These are phyloP conservation scores for Rhamnella rubrinervis DNA, from an alignment of 331 rosid genomes.

Conservation along the genomic window DNA sequence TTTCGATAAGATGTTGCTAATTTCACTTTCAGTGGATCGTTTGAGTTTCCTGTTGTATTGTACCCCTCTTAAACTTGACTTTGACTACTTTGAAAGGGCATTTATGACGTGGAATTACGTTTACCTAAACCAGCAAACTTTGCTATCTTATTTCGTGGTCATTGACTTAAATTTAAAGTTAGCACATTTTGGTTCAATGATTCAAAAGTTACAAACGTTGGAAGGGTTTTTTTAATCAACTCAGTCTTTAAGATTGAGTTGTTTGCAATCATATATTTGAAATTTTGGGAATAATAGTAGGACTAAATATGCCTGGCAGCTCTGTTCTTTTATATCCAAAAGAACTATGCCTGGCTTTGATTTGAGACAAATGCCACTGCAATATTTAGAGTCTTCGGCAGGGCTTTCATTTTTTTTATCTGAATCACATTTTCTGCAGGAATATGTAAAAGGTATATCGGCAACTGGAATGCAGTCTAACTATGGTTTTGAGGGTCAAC, in stretches of 20 bases:
- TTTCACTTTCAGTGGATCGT: too few species aligned
- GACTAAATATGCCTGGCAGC: too few species aligned
- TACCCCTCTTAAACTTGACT: too few species aligned
- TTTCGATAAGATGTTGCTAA: too few species aligned
- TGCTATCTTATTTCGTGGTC: too few species aligned
- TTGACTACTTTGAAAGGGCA: too few species aligned
- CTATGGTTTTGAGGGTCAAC: constrained; percentile 83
- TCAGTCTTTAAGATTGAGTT: not conserved
- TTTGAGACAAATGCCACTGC: not conserved
- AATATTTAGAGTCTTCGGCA: not conserved
- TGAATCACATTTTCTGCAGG: constrained; percentile 47
- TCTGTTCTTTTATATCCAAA: not conserved
- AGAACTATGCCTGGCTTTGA: not conserved
- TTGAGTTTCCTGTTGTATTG: too few species aligned
- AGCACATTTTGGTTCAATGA: not conserved
- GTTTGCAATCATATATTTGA: not conserved
- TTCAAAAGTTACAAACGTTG: too few species aligned
- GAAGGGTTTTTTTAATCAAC: not conserved
- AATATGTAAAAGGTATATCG: constrained; percentile 81
- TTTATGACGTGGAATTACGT: too few species aligned
- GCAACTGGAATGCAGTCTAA: constrained; percentile 85
- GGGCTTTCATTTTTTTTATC: constrained; percentile 10
- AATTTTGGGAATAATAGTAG: too few species aligned
- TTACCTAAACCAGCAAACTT: too few species aligned
- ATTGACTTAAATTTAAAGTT: too few species aligned